Conservation (phyloP, 2,329 filamentous ascomycete species). For the Eutypa lata region DNA sequence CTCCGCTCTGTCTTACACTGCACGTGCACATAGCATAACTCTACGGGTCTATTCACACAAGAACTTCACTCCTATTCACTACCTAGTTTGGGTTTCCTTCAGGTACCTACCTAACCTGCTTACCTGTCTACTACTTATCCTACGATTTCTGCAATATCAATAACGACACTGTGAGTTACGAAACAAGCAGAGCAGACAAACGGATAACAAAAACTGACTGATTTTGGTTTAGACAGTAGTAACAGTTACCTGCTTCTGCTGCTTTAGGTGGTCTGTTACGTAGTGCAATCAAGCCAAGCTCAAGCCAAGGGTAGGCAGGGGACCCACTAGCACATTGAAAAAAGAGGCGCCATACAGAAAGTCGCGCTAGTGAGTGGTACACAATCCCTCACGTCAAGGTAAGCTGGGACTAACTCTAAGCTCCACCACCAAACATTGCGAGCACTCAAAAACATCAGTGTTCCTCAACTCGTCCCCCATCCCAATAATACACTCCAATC, state of each 20-base stretch:
- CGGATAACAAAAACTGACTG: not conserved
- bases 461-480: constrained; percentile 1
- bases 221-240: not conserved
- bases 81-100: too few species aligned
- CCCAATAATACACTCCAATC: constrained; percentile 2
- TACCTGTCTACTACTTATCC: too few species aligned
- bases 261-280: not conserved
- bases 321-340: not conserved
- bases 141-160: too few species aligned
- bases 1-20: not conserved
- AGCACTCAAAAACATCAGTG: constrained; percentile 5
- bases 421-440: constrained; percentile 10
- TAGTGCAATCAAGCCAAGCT: too few species aligned
- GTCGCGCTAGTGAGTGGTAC: not conserved
- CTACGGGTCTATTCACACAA: too few species aligned
- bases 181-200: too few species aligned
- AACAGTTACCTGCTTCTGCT: not conserved
- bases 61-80: too few species aligned
- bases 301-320: too few species aligned
- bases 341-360: too few species aligned
- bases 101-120: too few species aligned
- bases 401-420: not conserved
- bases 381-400: not conserved
- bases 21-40: not conserved
- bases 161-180: too few species aligned